Percentiles rank a stretch among this genome's conserved stretches.
phyloP scores from a whole-genome alignment of 306 rosid species.

The Boehmeria nivea region DNA sequence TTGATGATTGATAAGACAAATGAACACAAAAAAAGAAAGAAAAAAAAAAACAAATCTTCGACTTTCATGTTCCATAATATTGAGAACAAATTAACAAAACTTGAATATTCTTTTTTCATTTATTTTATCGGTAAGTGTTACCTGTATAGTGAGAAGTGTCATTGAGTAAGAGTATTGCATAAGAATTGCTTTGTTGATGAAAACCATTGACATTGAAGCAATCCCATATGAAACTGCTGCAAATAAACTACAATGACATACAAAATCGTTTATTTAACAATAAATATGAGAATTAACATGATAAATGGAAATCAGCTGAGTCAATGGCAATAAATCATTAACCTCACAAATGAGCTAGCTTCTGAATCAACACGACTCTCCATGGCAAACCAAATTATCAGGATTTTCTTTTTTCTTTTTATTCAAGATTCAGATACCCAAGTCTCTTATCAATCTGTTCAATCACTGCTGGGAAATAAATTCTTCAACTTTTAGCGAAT shows the following conservation, averaged over 20 bases:
- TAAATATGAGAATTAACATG: not conserved
- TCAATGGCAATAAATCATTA: not conserved
- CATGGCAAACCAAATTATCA: slow-evolving; percentile 32
- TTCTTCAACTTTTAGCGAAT: not conserved
- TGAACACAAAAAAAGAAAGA: too few species aligned
- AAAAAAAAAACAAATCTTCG: too few species aligned
- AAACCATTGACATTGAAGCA: slow-evolving; percentile 96
- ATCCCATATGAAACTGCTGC: slow-evolving; percentile 86
- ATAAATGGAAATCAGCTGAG: not conserved
- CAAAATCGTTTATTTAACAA: not conserved
- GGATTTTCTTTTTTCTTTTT: not conserved
- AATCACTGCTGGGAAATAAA: not conserved
- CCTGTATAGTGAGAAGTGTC: slow-evolving; percentile 96
- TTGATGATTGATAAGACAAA: too few species aligned
- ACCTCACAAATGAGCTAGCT: slow-evolving; percentile 45
- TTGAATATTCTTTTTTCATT: not conserved
- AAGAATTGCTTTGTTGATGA: slow-evolving; percentile 89
- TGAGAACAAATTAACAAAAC: not conserved
- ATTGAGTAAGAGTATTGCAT: slow-evolving; percentile 79
- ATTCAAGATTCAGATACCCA: slow-evolving; percentile 3
- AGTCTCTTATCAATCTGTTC: slow-evolving; percentile 4
- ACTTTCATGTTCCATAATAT: not conserved
- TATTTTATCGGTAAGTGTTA: slow-evolving; percentile 3
- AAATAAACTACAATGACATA: slow-evolving; percentile 44
- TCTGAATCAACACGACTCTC: slow-evolving; percentile 61